Evolutionary conservation across 805 yeast species (phyloP).

Genomic region (Yarrowia deformans): DNA sequence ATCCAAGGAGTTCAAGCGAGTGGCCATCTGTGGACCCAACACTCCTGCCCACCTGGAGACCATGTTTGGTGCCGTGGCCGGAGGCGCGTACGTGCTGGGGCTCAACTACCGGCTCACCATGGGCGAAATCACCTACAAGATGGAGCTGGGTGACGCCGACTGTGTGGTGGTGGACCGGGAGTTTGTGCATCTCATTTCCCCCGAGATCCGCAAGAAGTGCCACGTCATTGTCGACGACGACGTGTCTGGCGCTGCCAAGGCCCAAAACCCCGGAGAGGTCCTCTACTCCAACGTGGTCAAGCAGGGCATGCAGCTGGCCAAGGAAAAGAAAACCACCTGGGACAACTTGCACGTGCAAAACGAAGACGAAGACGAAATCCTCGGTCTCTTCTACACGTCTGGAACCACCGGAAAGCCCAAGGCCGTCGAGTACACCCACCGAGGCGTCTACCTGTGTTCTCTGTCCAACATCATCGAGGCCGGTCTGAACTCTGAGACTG

Average conservation of each 20-base stretch:
- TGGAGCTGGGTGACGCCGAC: slow-evolving; percentile 49
- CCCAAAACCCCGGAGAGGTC: slow-evolving; percentile 34
- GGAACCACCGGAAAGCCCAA: slow-evolving; percentile 53
- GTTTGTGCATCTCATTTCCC: slow-evolving; percentile 44
- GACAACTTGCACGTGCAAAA: slow-evolving; percentile 44
- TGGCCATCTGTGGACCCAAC: slow-evolving; percentile 50
- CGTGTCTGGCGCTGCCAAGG: neutral
- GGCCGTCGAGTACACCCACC: slow-evolving; percentile 52
- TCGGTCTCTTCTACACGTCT: slow-evolving; percentile 49
- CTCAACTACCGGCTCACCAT: slow-evolving; percentile 50
- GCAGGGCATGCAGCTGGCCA: slow-evolving; percentile 41
- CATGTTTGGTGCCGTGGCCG: slow-evolving; percentile 49
- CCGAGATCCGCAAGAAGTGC: slow-evolving; percentile 18
- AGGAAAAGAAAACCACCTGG: slow-evolving; percentile 41
- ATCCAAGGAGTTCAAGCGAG: slow-evolving; percentile 43
- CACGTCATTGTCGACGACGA: slow-evolving; percentile 44
- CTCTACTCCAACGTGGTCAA: slow-evolving; percentile 42
- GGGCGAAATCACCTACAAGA: slow-evolving; percentile 47
- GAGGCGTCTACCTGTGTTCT: slow-evolving; percentile 50
- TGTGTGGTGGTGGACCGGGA: slow-evolving; percentile 48
- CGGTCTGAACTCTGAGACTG: slow-evolving; percentile 47
- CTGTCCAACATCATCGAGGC: slow-evolving; percentile 49
- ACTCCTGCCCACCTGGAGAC: slow-evolving; percentile 52
- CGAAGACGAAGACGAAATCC: slow-evolving; percentile 43
- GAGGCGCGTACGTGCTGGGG: slow-evolving; percentile 50